Base-by-base conservation (phyloP, 352 stramenopile genomes). In the Phytopythium delawarense region DNA sequence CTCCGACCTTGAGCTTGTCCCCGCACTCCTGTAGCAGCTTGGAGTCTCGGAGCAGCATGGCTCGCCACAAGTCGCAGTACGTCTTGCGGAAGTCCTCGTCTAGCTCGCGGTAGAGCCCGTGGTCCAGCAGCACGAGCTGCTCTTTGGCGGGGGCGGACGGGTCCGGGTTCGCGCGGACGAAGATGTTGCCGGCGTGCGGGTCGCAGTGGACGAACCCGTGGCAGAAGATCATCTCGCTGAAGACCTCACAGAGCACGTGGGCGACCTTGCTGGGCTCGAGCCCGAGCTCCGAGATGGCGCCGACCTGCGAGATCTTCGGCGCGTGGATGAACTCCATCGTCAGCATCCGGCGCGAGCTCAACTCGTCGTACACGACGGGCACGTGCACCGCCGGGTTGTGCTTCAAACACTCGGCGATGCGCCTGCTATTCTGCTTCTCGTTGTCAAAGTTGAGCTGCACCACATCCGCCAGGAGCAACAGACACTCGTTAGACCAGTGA, bases 311-410 rank as follows among this genome's bases (percentile, higher is more conserved):
- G 56, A 98, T 93, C 68, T 97, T 95, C 40, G 96, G 94, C 6
- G 96, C 97, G 58, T 92, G 73, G 65, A 99, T 98, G 71, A 98
- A 99, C 69, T 97, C 87, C 97, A 99, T 99, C 15, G 89, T 97
- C 20, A 99, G 79, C 50, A 99, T 84, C 42, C 90, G 71, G 51
- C 82, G 74, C n/a, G 87, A 85, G 42, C 93, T 98, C 40, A 94
- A 75, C 12, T 96, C 72, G 58, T 92, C 85, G 69, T 89, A 91
- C 28, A 94, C 83, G 15, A 84, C 67, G 0, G 96, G 96, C 13
- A 99, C 87, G 40, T 79, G 87, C 35, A 88, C 91, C 50, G 59
- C 64, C 9, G 45, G 34, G 55, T 85, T 86, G 66, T 80, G 68
- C 50, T 74, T 71, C 2, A 96, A 69, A n/a, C 79, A 81, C 18